Evolutionary conservation across 2,329 filamentous ascomycete genomes (phyloP), one percentile per base, ranked within the genome.

Genomic region (Davidsoniella virescens): DNA sequence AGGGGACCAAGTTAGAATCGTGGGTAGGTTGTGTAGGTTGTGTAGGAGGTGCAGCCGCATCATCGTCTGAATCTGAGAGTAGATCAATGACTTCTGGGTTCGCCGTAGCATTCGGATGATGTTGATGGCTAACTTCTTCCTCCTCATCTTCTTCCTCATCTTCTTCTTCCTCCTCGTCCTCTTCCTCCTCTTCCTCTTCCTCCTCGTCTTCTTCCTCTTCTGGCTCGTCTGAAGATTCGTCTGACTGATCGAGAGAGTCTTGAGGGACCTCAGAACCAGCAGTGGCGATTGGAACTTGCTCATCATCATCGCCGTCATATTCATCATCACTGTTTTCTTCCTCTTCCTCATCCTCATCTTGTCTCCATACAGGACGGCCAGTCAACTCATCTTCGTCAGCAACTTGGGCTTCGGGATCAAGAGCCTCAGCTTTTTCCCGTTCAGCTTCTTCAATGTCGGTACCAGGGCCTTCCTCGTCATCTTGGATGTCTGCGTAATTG

Each of bases 11-110:
- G 18, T 16, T 44, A 33, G 17, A 37, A 7, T 20, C 14, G 10
- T 38, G 20, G 18, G 20, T n/a, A 16, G 36, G 7, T 5, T 40
- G 20, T 16, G 20, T n/a, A 16, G 36, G 7, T 5, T 40, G 20
- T 16, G 16, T 12, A 33, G 36, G 18, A 14, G 16, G 18, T 14
- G 6, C 26, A 18, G 44, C 17, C 4, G 29, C 54, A 10, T 67
- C 61, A 42, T 65, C 62, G 29, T 71, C 68, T 2, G 66, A 69
- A 51, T 72, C 68, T 0, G 70, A 71, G 3, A 72, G 59, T 8
- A 73, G 56, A 49, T 65, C 65, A 52, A 73, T 73, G 16, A 72
- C 63, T 3, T 71, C 63, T 1, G 68, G 67, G 6, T 62, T 59
- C 6, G 58, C 59, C 1, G 62, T 53, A 8, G 53, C 54, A 9